phyloP scores from a whole-genome alignment of 805 yeast genomes.

The Soucietia sequanensis region DNA sequence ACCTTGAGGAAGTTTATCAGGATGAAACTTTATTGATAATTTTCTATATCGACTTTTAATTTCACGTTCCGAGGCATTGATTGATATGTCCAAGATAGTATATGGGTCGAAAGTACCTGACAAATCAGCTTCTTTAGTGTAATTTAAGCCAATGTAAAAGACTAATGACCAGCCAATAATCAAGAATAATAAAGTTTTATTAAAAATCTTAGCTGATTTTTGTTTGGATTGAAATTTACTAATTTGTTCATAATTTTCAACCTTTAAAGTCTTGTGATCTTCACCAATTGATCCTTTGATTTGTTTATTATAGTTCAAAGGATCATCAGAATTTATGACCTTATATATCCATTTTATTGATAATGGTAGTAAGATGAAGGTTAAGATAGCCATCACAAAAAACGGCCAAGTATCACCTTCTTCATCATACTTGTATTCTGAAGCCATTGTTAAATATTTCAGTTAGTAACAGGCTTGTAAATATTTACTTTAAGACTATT shows the following conservation, averaged over 20 bases:
- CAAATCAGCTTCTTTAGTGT: constrained; percentile 46
- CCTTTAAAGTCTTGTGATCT: constrained; percentile 34
- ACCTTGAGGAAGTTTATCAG: constrained; percentile 80
- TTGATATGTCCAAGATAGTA: constrained; percentile 72
- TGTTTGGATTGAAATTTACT: constrained; percentile 24
- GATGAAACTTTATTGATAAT: constrained; percentile 85
- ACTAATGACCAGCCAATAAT: constrained; percentile 63
- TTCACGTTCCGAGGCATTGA: constrained; percentile 67
- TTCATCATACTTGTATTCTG: constrained; percentile 80
- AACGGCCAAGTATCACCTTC: constrained; percentile 92
- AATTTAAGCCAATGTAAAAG: constrained; percentile 34
- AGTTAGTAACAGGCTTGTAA: too few species aligned
- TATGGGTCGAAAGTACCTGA: constrained; percentile 81
- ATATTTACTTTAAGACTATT: too few species aligned
- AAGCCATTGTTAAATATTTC: constrained; percentile 25
- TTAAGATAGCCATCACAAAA: constrained; percentile 70
- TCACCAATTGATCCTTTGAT: constrained; percentile 31
- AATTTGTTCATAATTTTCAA: constrained; percentile 22
- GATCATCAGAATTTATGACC: constrained; percentile 16
- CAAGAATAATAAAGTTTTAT: constrained; percentile 31
- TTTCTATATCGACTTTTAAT: constrained; percentile 83
- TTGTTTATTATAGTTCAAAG: constrained; percentile 16
- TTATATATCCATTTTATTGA: constrained; percentile 38
- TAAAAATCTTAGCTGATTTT: constrained; percentile 34
- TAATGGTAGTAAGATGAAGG: constrained; percentile 67